Conservation (phyloP, 495 filamentous ascomycete genomes). For the Lineolata rhizophorae region DNA sequence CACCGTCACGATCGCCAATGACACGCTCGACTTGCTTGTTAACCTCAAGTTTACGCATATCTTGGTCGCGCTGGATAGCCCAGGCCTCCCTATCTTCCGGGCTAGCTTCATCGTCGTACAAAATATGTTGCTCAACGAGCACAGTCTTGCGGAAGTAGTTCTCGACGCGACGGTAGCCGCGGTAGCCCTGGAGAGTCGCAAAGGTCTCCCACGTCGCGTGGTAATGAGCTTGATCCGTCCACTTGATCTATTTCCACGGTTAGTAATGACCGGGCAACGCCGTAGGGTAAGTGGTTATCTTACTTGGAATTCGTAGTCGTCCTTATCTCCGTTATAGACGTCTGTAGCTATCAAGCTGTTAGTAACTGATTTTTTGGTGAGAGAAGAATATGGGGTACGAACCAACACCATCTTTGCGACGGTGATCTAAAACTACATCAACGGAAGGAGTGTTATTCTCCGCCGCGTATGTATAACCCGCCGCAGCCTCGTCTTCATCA, state of each 20-base stretch:
- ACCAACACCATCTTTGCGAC: slow-evolving; percentile 45
- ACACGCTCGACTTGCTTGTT: slow-evolving; percentile 83
- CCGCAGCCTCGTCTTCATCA: slow-evolving; percentile 24
- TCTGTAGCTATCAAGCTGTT: too few relatives aligned
- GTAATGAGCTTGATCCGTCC: slow-evolving; percentile 84
- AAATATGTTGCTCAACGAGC: slow-evolving; percentile 46
- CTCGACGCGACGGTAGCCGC: slow-evolving; percentile 67
- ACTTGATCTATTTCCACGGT: slow-evolving; percentile 45
- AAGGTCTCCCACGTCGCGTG: slow-evolving; percentile 87
- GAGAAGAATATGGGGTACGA: slow-evolving; percentile 10
- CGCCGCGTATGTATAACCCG: slow-evolving; percentile 11
- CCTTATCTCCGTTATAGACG: slow-evolving; percentile 23
- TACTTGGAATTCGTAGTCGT: slow-evolving; percentile 74
- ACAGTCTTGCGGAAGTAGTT: slow-evolving; percentile 81
- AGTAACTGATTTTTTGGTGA: too few relatives aligned
- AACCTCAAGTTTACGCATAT: slow-evolving; percentile 61
- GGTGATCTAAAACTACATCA: slow-evolving; percentile 73
- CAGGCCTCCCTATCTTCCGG: slow-evolving; percentile 82
- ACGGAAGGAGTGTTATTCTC: slow-evolving; percentile 61
- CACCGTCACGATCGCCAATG: slow-evolving; percentile 55
- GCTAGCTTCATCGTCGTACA: slow-evolving; percentile 44
- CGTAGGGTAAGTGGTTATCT: slow-evolving; percentile 6
- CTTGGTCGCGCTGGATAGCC: slow-evolving; percentile 69
- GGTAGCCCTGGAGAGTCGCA: slow-evolving; percentile 39
- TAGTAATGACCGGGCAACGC: background rate